Evolutionary conservation across 2,329 filamentous ascomycete genomes (phyloP).

Genomic region (Westerdykella aurantiaca): DNA sequence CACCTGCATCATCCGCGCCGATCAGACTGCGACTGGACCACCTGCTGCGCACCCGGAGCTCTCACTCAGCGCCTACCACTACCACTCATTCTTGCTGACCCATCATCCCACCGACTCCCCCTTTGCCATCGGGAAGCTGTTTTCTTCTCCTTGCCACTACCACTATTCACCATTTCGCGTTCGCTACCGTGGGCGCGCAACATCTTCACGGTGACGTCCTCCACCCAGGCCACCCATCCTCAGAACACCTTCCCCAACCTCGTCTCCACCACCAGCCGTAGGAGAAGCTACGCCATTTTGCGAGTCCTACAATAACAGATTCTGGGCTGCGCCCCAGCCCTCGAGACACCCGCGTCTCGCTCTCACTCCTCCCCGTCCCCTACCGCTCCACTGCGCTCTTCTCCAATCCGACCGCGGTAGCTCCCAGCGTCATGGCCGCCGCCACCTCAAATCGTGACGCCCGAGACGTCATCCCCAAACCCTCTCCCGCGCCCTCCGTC

Average conservation of each 20-base stretch:
- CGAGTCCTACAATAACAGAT: conserved; percentile 29
- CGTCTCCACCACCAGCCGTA: conserved; percentile 24
- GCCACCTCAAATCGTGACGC: conserved; percentile 22
- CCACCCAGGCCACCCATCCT: conserved; percentile 20
- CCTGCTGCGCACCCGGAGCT: not conserved
- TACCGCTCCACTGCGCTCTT: not conserved
- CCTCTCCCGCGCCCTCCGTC: conserved; percentile 29
- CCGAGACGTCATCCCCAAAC: conserved; percentile 21
- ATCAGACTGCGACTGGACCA: not conserved
- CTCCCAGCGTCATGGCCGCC: conserved; percentile 25
- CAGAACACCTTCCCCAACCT: conserved; percentile 25
- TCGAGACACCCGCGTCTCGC: conserved; percentile 37
- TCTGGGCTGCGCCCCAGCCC: conserved; percentile 36
- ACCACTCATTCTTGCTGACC: not conserved
- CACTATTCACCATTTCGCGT: not conserved
- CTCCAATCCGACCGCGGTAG: conserved; percentile 11
- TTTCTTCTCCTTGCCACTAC: conserved; percentile 1
- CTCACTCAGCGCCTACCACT: not conserved
- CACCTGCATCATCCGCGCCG: not conserved
- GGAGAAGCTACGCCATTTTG: conserved; percentile 33
- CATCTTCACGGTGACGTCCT: conserved; percentile 28
- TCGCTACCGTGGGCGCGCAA: conserved; percentile 9
- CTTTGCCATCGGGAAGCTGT: not conserved
- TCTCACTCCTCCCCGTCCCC: conserved; percentile 4
- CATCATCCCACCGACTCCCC: conserved; percentile 1